A percentile compares a stretch with the other conserved stretches of the same genome.
phyloP scores from a whole-genome alignment of 768 basidiomycete species.

The Dacryopinax primogenitus region DNA sequence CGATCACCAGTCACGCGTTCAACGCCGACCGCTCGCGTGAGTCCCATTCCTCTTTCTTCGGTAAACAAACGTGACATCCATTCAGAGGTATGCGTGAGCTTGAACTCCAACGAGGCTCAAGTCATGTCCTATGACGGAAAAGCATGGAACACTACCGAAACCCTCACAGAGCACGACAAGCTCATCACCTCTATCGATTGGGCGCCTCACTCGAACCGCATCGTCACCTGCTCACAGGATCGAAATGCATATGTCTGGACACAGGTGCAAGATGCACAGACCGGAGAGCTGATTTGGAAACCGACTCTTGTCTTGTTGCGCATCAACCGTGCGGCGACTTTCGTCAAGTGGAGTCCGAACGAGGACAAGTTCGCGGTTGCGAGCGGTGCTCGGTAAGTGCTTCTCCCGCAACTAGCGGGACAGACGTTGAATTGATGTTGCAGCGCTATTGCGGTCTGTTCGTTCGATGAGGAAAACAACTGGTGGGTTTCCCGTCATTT shows the following conservation, averaged over 20 bases:
- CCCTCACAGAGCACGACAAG: constrained; percentile 95
- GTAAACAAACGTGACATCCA: not conserved
- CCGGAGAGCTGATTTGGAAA: constrained; percentile 71
- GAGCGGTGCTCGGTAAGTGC: constrained; percentile 72
- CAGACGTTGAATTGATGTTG: not conserved
- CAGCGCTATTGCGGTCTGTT: constrained; percentile 90
- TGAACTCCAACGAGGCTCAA: constrained; percentile 80
- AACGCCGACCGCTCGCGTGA: constrained; percentile 74
- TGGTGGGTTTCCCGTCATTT: constrained; percentile 98
- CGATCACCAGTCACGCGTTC: constrained; percentile 84
- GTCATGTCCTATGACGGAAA: constrained; percentile 56
- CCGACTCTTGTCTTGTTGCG: constrained; percentile 91
- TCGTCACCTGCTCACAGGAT: constrained; percentile 98
- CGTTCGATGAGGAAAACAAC: constrained; percentile 92
- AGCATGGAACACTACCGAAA: constrained; percentile 60
- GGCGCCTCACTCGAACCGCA: constrained; percentile 92
- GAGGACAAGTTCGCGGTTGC: constrained; percentile 99
- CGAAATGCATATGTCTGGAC: constrained; percentile 99
- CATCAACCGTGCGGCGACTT: constrained; percentile 91
- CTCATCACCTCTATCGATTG: constrained; percentile 95
- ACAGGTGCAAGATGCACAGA: constrained; percentile 55
- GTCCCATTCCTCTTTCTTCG: constrained; percentile 24
- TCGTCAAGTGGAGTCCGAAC: constrained; percentile 89
- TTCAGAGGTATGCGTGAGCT: constrained; percentile 77
- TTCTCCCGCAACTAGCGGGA: not conserved